Percentiles rank a stretch among this genome's conserved stretches.
Conservation (phyloP, 495 filamentous ascomycete species). For the Penicillium psychrofluorescens region DNA sequence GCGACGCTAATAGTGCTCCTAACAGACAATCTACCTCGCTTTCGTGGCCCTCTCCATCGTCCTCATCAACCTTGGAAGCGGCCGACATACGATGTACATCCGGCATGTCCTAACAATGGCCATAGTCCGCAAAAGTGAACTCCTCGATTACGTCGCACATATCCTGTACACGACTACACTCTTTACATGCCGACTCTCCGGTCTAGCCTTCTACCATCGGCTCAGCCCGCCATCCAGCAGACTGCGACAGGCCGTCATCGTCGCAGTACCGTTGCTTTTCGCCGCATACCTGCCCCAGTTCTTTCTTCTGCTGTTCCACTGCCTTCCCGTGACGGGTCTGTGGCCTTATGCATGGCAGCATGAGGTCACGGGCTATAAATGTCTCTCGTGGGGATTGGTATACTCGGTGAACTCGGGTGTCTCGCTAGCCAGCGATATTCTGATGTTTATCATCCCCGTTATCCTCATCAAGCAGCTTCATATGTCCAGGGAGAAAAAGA, state of each 20-base stretch:
- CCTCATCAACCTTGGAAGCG: slow-evolving; percentile 37
- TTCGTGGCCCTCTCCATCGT: slow-evolving; percentile 31
- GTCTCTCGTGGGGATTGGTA: slow-evolving; percentile 35
- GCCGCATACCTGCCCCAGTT: slow-evolving; percentile 33
- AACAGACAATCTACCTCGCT: slow-evolving; percentile 22
- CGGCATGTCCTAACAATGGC: slow-evolving; percentile 32
- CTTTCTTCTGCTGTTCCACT: slow-evolving; percentile 39
- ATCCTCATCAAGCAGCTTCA: slow-evolving; percentile 33
- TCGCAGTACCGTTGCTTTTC: slow-evolving; percentile 25
- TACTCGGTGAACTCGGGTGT: slow-evolving; percentile 37
- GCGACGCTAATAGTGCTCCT: background rate
- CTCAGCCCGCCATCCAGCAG: slow-evolving; percentile 25
- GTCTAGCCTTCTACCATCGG: slow-evolving; percentile 41
- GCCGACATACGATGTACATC: slow-evolving; percentile 41
- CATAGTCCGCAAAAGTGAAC: slow-evolving; percentile 28
- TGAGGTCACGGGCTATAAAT: slow-evolving; percentile 21
- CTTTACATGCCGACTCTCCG: slow-evolving; percentile 38
- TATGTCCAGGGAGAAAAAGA: slow-evolving; percentile 23
- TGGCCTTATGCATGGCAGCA: slow-evolving; percentile 39
- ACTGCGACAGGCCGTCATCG: slow-evolving; percentile 24
- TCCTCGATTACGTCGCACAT: slow-evolving; percentile 38
- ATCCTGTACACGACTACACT: slow-evolving; percentile 41
- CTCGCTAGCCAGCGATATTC: slow-evolving; percentile 34
- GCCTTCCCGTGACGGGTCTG: slow-evolving; percentile 36
- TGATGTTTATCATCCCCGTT: slow-evolving; percentile 36